Percentiles rank a stretch among this genome's conserved stretches.
Conservation (phyloP, 2,329 filamentous ascomycete genomes). For the Ophiostoma ips region DNA sequence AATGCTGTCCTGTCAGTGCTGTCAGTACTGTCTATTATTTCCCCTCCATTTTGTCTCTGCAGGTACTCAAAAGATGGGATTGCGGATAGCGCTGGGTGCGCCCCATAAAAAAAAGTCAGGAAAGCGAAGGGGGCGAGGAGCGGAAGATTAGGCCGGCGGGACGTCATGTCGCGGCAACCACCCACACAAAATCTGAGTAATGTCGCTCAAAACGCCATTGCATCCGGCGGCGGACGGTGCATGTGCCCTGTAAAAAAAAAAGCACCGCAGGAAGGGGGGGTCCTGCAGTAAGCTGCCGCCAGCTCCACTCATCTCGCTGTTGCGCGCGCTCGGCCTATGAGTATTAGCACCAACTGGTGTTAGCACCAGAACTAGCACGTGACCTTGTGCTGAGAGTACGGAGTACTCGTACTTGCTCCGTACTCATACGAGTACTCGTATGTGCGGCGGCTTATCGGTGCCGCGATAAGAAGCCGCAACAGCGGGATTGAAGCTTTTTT, state of each 20-base stretch:
- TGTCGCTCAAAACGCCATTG: background rate
- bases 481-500: background rate
- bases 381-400: no score
- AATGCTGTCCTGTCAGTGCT: background rate
- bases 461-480: background rate
- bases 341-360: no score
- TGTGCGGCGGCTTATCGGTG: background rate
- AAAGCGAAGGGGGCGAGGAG: background rate
- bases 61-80: background rate
- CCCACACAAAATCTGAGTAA: background rate
- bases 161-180: background rate
- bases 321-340: no score
- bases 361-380: no score
- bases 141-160: conserved; percentile 1
- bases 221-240: background rate
- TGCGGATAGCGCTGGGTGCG: background rate
- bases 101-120: background rate
- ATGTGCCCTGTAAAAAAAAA: background rate
- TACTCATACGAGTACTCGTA: no score
- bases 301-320: background rate
- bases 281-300: background rate
- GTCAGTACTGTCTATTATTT: background rate
- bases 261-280: no score
- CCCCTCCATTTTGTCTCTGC: background rate
- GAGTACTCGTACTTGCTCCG: no score